Conservation (phyloP, 345 rosid species). For the Acer negundo region DNA sequence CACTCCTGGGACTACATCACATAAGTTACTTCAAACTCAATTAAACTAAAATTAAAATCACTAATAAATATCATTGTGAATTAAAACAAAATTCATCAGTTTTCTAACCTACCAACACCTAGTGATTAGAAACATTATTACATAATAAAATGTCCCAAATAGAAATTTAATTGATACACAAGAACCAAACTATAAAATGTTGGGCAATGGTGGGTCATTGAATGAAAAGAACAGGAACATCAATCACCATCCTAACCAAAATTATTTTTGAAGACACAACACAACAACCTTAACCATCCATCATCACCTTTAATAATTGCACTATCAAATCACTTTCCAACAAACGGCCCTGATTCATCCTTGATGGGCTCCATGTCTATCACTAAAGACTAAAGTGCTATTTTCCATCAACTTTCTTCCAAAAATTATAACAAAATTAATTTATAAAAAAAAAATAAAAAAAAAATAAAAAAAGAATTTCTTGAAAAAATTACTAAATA, state of each 20-base stretch:
- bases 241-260: not conserved
- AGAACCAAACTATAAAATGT: not conserved
- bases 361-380: not conserved
- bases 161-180: too few relatives aligned
- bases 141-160: not conserved
- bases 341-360: slow-evolving; percentile 18
- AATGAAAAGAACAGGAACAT: not conserved
- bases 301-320: slow-evolving; percentile 10
- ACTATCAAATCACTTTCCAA: slow-evolving; percentile 21
- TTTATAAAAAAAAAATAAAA: not conserved
- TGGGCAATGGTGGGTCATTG: not conserved
- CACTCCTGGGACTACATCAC: too few relatives aligned
- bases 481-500: slow-evolving; percentile 1
- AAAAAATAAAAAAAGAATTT: not conserved
- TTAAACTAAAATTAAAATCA: too few relatives aligned
- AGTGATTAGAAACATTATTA: not conserved
- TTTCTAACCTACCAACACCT: not conserved
- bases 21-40: too few relatives aligned
- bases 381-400: not conserved
- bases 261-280: not conserved
- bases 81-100: too few relatives aligned
- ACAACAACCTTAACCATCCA: slow-evolving; percentile 8
- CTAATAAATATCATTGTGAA: too few relatives aligned
- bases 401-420: not conserved
- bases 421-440: not conserved